A percentile compares a stretch with the other conserved stretches of the same genome.
These are phyloP conservation scores for Yamadazyma dendronema DNA, from an alignment of 1,139 yeast genomes.

Conservation along the genomic window DNA sequence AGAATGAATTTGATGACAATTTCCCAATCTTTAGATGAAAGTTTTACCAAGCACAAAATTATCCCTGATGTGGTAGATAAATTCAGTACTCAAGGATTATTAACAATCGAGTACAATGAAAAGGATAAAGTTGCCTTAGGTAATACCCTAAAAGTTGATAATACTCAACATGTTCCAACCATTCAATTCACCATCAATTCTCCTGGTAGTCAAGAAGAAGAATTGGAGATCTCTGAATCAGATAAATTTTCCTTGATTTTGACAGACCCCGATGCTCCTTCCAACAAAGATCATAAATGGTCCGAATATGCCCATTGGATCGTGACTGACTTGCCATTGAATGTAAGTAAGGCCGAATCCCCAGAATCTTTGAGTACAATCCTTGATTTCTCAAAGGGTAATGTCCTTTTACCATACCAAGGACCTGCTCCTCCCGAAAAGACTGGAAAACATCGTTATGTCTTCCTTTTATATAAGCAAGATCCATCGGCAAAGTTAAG, in stretches of 20 bases:
- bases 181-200: slow-evolving; percentile 66
- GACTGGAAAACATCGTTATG: slow-evolving; percentile 83
- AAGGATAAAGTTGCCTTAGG: slow-evolving; percentile 76
- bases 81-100: slow-evolving; percentile 45
- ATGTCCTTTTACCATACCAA: slow-evolving; percentile 43
- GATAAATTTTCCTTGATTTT: slow-evolving; percentile 70
- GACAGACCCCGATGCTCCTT: slow-evolving; percentile 95
- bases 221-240: slow-evolving; percentile 38
- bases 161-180: slow-evolving; percentile 64
- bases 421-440: slow-evolving; percentile 87
- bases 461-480: slow-evolving; percentile 71
- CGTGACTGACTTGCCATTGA: slow-evolving; percentile 58
- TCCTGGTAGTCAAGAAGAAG: slow-evolving; percentile 29
- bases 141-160: slow-evolving; percentile 61
- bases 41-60: slow-evolving; percentile 58
- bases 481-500: slow-evolving; percentile 33
- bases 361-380: slow-evolving; percentile 34
- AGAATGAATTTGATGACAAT: slow-evolving; percentile 52
- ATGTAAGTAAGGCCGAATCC: slow-evolving; percentile 20
- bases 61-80: slow-evolving; percentile 61
- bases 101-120: slow-evolving; percentile 47
- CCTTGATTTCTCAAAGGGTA: slow-evolving; percentile 39
- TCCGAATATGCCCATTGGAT: slow-evolving; percentile 84
- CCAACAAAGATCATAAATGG: slow-evolving; percentile 79
- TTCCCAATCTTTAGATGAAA: slow-evolving; percentile 59